Percentiles rank a stretch among this genome's conserved stretches.
Conservation (phyloP, 2,329 filamentous ascomycete species). For the Fusarium tjaetaba region DNA sequence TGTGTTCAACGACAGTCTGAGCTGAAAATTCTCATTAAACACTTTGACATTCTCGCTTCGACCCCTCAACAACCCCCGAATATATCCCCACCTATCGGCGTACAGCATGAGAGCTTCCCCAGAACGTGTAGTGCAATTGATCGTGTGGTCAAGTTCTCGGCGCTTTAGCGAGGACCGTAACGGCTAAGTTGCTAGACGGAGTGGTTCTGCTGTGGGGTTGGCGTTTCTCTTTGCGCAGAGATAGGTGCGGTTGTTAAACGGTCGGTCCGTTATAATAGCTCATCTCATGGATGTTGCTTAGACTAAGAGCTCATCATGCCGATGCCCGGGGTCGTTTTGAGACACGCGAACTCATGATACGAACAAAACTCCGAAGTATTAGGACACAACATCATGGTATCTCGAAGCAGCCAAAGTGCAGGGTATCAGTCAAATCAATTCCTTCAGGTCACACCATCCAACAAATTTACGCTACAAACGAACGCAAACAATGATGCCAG, state of each 20-base stretch:
- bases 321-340: not conserved
- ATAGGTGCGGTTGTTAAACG: conserved; percentile 24
- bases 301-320: not conserved
- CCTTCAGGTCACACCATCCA: not conserved
- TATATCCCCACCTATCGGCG: conserved; percentile 44
- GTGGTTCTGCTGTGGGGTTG: conserved; percentile 26
- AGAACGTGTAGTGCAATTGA: conserved; percentile 21
- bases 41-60: not conserved
- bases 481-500: not conserved
- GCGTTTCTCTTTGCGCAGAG: not conserved
- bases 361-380: not conserved
- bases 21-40: not conserved
- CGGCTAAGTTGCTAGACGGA: not conserved
- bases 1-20: not conserved
- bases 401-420: not conserved
- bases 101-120: conserved; percentile 24
- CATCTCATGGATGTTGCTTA: not conserved
- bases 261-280: conserved; percentile 9
- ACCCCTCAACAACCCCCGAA: conserved; percentile 32
- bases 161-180: conserved; percentile 22
- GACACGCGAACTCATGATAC: conserved; percentile 8
- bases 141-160: conserved; percentile 22
- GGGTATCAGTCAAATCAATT: not conserved
- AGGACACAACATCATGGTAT: not conserved
- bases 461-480: not conserved